phyloP scores from a whole-genome alignment of 148 eudicot species.

The Cornus florida region DNA sequence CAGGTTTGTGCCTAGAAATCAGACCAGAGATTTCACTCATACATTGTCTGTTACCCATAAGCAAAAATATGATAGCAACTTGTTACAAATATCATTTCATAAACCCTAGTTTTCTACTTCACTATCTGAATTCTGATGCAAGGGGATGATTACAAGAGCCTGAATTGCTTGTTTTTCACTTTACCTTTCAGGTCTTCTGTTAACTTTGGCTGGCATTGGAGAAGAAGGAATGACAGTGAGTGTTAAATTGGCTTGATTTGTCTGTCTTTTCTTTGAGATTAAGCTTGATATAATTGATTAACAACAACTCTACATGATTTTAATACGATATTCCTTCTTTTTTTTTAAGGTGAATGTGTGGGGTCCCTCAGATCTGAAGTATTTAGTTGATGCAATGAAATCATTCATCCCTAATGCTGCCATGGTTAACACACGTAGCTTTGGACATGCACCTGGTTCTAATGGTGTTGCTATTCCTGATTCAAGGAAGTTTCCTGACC shows the following conservation, averaged over 20 bases:
- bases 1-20: conserved; percentile 50
- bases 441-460: conserved; percentile 52
- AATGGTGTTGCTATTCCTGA: conserved; percentile 34
- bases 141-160: background rate
- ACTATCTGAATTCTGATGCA: background rate
- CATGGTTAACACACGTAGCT: conserved; percentile 88
- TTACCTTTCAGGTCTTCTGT: conserved; percentile 61
- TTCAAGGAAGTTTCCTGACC: conserved; percentile 35
- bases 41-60: background rate
- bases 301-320: background rate
- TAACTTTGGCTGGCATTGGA: conserved; percentile 91
- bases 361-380: conserved; percentile 84
- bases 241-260: conserved; percentile 21
- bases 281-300: background rate
- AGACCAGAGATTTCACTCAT: background rate
- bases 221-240: conserved; percentile 90
- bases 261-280: background rate
- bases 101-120: background rate
- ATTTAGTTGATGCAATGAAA: conserved; percentile 77
- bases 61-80: background rate
- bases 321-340: conserved; percentile 10
- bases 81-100: background rate
- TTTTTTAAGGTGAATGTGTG: conserved; percentile 74
- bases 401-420: conserved; percentile 92
- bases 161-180: conserved; percentile 13